Evolutionary conservation across 2,329 filamentous ascomycete genomes (phyloP).

Genomic region (Helicocarpus griseus): DNA sequence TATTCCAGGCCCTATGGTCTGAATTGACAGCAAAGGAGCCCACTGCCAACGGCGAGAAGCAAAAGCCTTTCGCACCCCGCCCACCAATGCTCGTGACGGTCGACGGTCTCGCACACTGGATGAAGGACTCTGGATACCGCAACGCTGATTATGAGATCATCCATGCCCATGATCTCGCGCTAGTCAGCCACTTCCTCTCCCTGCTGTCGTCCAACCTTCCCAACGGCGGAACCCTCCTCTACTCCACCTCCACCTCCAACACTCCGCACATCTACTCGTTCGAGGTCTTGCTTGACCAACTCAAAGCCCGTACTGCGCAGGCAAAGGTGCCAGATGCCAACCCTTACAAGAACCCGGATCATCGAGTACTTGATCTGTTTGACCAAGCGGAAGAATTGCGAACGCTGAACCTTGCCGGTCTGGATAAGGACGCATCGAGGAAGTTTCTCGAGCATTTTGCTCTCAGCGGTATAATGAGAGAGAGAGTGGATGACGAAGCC

Average conservation of each 20-base stretch:
- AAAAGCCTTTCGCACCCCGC: constrained; percentile 35
- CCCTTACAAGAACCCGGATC: constrained; percentile 45
- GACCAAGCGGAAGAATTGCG: constrained; percentile 31
- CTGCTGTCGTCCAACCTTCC: constrained; percentile 48
- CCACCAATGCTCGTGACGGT: constrained; percentile 63
- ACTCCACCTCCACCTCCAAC: constrained; percentile 65
- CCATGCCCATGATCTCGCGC: constrained; percentile 73
- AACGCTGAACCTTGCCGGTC: constrained; percentile 51
- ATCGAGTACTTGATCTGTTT: constrained; percentile 40
- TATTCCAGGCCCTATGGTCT: constrained; percentile 70
- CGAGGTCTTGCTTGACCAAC: constrained; percentile 53
- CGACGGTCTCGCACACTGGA: constrained; percentile 73
- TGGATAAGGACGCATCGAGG: constrained; percentile 66
- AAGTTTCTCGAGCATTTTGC: constrained; percentile 90
- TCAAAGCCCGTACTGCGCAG: constrained; percentile 36
- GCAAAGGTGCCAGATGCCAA: constrained; percentile 38
- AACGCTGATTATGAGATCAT: constrained; percentile 60
- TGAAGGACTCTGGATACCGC: constrained; percentile 68
- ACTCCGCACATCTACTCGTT: constrained; percentile 54
- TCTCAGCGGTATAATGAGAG: constrained; percentile 67
- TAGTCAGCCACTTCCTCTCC: constrained; percentile 66
- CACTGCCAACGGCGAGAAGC: constrained; percentile 29
- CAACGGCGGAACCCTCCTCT: constrained; percentile 73
- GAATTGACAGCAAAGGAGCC: constrained; percentile 55
- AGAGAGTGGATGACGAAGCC: constrained; percentile 57